Percentiles rank a stretch among this genome's conserved stretches.
phyloP scores from a whole-genome alignment of 176 grass and related monocot species.

The Saccharum officinarum region DNA sequence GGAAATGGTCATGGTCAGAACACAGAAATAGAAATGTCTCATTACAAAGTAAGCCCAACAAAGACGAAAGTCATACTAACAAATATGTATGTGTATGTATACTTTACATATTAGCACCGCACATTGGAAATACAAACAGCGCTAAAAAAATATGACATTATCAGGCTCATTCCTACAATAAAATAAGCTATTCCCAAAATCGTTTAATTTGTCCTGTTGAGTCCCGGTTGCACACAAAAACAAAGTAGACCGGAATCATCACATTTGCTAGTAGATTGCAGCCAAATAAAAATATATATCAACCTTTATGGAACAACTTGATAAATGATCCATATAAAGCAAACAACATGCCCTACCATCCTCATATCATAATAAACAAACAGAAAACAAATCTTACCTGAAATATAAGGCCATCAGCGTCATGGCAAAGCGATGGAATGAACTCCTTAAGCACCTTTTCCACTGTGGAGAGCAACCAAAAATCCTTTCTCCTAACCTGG shows the following conservation, averaged over 20 bases:
- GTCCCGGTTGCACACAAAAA: constrained; percentile 1
- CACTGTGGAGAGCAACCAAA: constrained; percentile 89
- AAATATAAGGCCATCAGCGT: constrained; percentile 98
- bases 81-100: background rate
- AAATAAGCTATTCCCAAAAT: background rate
- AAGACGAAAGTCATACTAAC: background rate
- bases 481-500: constrained; percentile 95
- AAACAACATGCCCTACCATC: background rate
- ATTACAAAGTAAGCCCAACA: background rate
- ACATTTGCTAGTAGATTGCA: background rate
- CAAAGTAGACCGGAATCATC: background rate
- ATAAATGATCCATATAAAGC: background rate
- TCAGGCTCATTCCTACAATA: background rate
- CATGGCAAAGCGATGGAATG: constrained; percentile 89
- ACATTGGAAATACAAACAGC: background rate
- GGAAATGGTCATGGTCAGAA: background rate
- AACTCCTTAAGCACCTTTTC: constrained; percentile 72
- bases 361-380: background rate
- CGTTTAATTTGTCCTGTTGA: background rate
- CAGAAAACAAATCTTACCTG: constrained; percentile 59
- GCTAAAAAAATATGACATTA: background rate
- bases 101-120: too few species aligned
- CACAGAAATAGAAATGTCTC: background rate
- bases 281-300: constrained; percentile 6
- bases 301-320: background rate